Conservation (phyloP, 179 eudicot genomes). For the Spergularia azorica region DNA sequence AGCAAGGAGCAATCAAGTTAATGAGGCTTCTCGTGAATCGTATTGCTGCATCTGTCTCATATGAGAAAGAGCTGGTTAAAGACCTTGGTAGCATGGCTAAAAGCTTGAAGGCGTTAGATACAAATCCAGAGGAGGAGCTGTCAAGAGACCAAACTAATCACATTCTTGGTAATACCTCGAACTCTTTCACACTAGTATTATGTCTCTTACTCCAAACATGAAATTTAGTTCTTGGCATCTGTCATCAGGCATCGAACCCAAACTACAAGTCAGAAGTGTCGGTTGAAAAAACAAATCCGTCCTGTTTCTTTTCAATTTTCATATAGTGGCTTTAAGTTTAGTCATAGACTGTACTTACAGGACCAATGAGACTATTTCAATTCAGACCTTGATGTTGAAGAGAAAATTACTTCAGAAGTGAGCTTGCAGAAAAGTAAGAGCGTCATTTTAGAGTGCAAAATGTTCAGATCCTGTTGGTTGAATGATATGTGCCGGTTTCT, state of each 20-base stretch:
- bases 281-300: neutral
- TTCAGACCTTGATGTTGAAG: neutral
- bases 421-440: neutral
- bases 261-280: neutral
- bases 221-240: neutral
- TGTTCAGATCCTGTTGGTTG: neutral
- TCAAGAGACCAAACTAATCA: constrained; percentile 49
- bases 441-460: neutral
- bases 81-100: constrained; percentile 67
- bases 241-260: neutral
- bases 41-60: constrained; percentile 44
- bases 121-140: constrained; percentile 57
- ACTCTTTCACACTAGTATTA: neutral
- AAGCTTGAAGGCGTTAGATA: constrained; percentile 57
- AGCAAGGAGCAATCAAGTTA: constrained; percentile 73
- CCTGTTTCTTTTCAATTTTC: neutral
- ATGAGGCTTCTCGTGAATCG: constrained; percentile 60
- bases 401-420: neutral
- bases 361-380: neutral
- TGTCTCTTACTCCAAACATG: no score
- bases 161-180: constrained; percentile 65
- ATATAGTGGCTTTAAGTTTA: neutral
- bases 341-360: neutral
- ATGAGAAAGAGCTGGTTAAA: constrained; percentile 76
- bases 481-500: neutral